Conservation (phyloP, 805 yeast species). For the Nakazawaea wickerhamii region DNA sequence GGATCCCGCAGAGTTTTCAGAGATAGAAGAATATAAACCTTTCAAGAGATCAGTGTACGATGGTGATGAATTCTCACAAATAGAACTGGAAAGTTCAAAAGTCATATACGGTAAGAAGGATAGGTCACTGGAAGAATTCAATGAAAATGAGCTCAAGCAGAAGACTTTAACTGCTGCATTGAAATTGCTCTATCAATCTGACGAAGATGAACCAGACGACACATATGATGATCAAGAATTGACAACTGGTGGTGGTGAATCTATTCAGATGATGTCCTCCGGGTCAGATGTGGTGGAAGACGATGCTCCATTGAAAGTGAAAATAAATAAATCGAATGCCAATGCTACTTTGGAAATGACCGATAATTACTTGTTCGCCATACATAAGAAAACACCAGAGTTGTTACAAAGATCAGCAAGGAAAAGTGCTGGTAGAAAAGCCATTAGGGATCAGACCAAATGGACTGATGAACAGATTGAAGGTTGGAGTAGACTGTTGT, state of each 20-base stretch:
- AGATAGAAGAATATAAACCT: constrained; percentile 26
- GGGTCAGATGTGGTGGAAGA: constrained; percentile 14
- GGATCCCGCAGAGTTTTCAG: constrained; percentile 40
- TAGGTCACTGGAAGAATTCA: constrained; percentile 13
- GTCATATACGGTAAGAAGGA: constrained; percentile 32
- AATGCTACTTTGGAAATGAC: constrained; percentile 32
- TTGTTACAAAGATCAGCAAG: constrained; percentile 46
- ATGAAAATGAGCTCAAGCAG: constrained; percentile 44
- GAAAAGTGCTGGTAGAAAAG: constrained; percentile 43
- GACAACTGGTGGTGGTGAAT: constrained; percentile 22
- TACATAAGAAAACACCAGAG: constrained; percentile 45
- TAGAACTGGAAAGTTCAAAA: constrained; percentile 21
- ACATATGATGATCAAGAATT: constrained; percentile 57
- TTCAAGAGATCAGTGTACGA: constrained; percentile 23
- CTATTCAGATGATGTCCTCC: background rate
- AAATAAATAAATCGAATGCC: constrained; percentile 13
- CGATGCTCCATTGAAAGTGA: constrained; percentile 3
- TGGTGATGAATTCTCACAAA: constrained; percentile 27
- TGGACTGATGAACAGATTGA: constrained; percentile 93
- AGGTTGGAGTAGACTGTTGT: constrained; percentile 83
- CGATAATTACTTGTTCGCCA: constrained; percentile 53
- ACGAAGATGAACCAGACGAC: constrained; percentile 85
- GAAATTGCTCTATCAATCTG: constrained; percentile 59
- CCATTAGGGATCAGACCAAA: constrained; percentile 43
- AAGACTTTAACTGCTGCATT: constrained; percentile 53